Base-by-base conservation (phyloP, 2,329 filamentous ascomycete genomes). In the Fusarium beomiforme region DNA sequence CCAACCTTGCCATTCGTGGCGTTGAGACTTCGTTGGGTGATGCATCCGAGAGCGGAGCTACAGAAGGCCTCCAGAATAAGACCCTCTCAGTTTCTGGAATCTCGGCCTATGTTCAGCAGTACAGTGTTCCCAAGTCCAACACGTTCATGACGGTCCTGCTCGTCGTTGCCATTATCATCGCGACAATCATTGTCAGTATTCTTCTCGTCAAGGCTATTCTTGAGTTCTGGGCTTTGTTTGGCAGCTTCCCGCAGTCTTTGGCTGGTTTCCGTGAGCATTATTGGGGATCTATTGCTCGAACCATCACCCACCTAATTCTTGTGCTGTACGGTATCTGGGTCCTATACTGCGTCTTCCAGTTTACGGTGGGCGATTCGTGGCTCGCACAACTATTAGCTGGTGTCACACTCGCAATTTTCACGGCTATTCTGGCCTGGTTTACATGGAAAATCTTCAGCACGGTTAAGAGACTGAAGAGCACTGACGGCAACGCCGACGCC, bases 91-190 rank as follows among this genome's bases (percentile, higher is more conserved):
- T 97, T 36, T 86, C 88, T 50, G 93, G 94, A 56, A 92, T 98
- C 76, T 88, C 95, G 79, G 93, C 89, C 33, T 97, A 92, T 77
- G 92, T 91, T n/a, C 90, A 97, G 78, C 87, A 95, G 79, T 88
- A 97, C 62, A 90, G 89, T 44, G 94, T 98, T 57, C 96, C 96
- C 21, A 89, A 92, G 74, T 90, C 93, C 51, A 97, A 98, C 83
- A 94, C 94, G 3, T 98, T 98, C 84, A 97, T 99, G 95, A 98
- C 94, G 0, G 91, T 97, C 8, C 87, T 98, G 3, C 85, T 98
- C 55, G 85, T 98, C 65, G 95, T 97, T 67, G 93, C 94, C 69
- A 96, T 97, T 71, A 86, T 97, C 56, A 89, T 98, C 70, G 95
- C 90, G 7, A 88, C 89, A 36, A 95, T 98, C 71, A 91, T 93